Evolutionary conservation across 148 eudicot species (phyloP).

Genomic region (Pharnaceum exiguum): DNA sequence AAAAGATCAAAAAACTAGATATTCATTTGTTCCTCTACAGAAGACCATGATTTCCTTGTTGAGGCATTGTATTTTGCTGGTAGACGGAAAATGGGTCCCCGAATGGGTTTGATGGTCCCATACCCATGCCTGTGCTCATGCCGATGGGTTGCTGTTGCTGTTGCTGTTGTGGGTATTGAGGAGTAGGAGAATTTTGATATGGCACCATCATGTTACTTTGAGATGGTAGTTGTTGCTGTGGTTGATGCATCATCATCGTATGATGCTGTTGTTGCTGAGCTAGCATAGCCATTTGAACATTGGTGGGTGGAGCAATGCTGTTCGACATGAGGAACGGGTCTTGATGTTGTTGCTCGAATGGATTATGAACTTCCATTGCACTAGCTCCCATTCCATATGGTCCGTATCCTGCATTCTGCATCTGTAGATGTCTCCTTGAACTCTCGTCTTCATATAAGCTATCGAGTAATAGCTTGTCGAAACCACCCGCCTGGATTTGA

Average conservation of each 20-base stretch:
- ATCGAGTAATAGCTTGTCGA: constrained; percentile 75
- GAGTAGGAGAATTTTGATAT: constrained; percentile 36
- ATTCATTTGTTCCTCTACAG: constrained; percentile 29
- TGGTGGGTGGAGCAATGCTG: constrained; percentile 61
- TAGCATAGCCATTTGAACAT: constrained; percentile 73
- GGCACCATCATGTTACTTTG: constrained; percentile 36
- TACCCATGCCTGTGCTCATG: constrained; percentile 15
- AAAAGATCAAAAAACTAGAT: not conserved
- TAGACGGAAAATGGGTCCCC: constrained; percentile 61
- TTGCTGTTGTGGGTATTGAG: constrained; percentile 44
- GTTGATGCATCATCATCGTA: constrained; percentile 24
- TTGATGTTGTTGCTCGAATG: constrained; percentile 35
- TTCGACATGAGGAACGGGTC: constrained; percentile 69
- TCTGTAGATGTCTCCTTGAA: constrained; percentile 67
- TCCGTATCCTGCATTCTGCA: constrained; percentile 72
- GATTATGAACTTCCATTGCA: constrained; percentile 35
- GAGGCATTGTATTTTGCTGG: constrained; percentile 39
- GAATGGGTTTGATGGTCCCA: constrained; percentile 49
- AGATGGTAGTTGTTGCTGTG: constrained; percentile 30
- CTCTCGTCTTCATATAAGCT: constrained; percentile 85
- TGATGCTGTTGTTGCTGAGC: constrained; percentile 54
- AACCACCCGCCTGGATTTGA: constrained; percentile 66
- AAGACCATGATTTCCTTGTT: constrained; percentile 51
- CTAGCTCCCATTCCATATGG: constrained; percentile 39
- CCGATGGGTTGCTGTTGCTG: constrained; percentile 18